Evolutionary conservation across 2,329 filamentous ascomycete genomes (phyloP).

Genomic region (Aspergillus transmontanensis): DNA sequence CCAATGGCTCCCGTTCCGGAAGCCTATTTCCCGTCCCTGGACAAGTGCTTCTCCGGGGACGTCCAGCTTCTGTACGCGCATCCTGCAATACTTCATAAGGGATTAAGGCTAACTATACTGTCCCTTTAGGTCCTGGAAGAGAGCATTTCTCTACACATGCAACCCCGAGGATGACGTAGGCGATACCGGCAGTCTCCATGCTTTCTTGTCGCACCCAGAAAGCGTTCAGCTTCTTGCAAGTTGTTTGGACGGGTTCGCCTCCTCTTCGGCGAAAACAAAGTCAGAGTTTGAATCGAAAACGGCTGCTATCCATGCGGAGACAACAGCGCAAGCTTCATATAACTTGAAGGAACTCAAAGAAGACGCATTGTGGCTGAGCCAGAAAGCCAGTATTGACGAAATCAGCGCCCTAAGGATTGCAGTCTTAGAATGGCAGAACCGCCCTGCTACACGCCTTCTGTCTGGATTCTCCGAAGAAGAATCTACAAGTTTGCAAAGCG

Average conservation of each 20-base stretch:
- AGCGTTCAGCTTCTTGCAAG: conserved; percentile 69
- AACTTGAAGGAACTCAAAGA: conserved; percentile 79
- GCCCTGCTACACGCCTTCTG: conserved; percentile 71
- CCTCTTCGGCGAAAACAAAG: conserved; percentile 65
- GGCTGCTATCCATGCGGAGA: conserved; percentile 80
- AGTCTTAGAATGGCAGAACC: conserved; percentile 80
- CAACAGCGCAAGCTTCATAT: conserved; percentile 66
- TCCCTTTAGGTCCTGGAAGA: conserved; percentile 60
- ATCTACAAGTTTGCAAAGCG: conserved; percentile 72
- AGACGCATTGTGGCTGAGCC: conserved; percentile 84
- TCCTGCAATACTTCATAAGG: conserved; percentile 1
- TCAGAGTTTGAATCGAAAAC: conserved; percentile 80
- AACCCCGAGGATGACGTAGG: conserved; percentile 46
- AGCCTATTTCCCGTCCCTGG: conserved; percentile 81
- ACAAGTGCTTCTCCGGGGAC: conserved; percentile 81
- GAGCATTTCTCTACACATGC: conserved; percentile 57
- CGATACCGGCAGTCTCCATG: conserved; percentile 60
- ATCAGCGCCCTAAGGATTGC: conserved; percentile 78
- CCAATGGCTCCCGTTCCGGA: conserved; percentile 71
- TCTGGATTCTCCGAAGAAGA: conserved; percentile 77
- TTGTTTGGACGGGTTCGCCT: conserved; percentile 68
- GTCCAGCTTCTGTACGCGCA: conserved; percentile 70
- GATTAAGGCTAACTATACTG: conserved; percentile 23
- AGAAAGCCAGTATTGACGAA: conserved; percentile 76
- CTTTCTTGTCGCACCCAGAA: conserved; percentile 72